Conservation (phyloP, 202 grass and related monocot species). For the Digitaria exilis region DNA sequence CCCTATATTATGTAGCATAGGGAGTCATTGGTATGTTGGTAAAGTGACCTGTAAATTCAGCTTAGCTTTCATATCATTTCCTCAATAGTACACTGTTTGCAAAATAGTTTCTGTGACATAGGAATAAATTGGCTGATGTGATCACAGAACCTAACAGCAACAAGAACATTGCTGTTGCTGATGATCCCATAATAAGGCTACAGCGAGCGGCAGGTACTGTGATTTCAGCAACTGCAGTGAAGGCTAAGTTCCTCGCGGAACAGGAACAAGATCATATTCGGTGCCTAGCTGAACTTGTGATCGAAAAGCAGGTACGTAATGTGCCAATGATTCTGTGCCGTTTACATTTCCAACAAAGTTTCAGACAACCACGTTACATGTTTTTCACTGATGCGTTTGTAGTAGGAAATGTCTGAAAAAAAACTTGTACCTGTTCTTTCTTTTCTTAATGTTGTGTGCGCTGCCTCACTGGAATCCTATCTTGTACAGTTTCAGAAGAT, state of each 20-base stretch:
- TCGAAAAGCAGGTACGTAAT: conserved; percentile 65
- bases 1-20: background rate
- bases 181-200: conserved; percentile 51
- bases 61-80: background rate
- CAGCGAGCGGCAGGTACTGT: conserved; percentile 63
- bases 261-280: conserved; percentile 65
- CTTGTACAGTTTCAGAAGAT: conserved; percentile 67
- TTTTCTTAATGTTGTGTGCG: background rate
- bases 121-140: conserved; percentile 14
- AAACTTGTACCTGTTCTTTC: background rate
- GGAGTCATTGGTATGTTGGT: background rate
- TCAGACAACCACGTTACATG: background rate
- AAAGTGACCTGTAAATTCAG: background rate
- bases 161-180: background rate
- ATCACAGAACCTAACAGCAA: conserved; percentile 17
- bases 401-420: background rate
- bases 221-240: conserved; percentile 73
- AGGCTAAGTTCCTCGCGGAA: conserved; percentile 68
- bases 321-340: background rate
- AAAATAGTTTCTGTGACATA: background rate
- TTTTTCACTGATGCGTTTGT: background rate
- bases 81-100: background rate
- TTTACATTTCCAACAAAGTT: background rate
- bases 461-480: background rate
- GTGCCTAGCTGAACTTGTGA: conserved; percentile 54